Conservation (phyloP, 2,329 filamentous ascomycete species). For the Xylaria sp. region DNA sequence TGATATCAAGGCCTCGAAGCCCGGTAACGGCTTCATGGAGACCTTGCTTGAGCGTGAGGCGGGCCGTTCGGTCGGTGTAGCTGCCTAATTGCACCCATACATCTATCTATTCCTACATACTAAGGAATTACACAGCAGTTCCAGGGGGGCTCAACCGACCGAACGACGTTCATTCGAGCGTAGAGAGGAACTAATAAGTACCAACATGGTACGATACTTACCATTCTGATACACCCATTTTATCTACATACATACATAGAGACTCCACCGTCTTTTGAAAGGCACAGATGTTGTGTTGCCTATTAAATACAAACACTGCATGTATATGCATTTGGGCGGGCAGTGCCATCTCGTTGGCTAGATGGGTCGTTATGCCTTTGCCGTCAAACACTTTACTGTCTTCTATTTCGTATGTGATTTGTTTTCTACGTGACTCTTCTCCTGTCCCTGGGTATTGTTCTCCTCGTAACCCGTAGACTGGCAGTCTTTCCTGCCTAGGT, state of each 20-base stretch:
- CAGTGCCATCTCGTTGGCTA: conserved; percentile 27
- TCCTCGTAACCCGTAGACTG: too few relatives aligned
- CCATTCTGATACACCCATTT: conserved; percentile 20
- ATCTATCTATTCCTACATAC: conserved; percentile 1
- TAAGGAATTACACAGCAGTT: conserved; percentile 14
- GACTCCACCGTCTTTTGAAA: background rate
- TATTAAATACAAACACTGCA: too few relatives aligned
- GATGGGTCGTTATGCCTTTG: conserved; percentile 29
- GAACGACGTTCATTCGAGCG: conserved; percentile 33
- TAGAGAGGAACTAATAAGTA: conserved; percentile 16
- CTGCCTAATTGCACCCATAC: conserved; percentile 28
- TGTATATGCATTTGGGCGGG: conserved; percentile 26
- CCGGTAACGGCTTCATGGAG: conserved; percentile 46
- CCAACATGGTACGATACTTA: conserved; percentile 19
- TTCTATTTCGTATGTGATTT: background rate
- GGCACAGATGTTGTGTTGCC: too few relatives aligned
- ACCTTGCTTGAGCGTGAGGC: conserved; percentile 53
- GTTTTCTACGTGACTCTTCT: too few relatives aligned
- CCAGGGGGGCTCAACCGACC: conserved; percentile 33
- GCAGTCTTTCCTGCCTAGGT: too few relatives aligned
- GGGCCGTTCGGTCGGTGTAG: conserved; percentile 27
- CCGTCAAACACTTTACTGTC: conserved; percentile 9
- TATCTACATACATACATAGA: background rate
- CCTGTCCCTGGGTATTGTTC: too few relatives aligned
- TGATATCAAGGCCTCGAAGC: conserved; percentile 50